Evolutionary conservation across 768 basidiomycete species (phyloP).

Genomic region (Leccinum rimulosum): DNA sequence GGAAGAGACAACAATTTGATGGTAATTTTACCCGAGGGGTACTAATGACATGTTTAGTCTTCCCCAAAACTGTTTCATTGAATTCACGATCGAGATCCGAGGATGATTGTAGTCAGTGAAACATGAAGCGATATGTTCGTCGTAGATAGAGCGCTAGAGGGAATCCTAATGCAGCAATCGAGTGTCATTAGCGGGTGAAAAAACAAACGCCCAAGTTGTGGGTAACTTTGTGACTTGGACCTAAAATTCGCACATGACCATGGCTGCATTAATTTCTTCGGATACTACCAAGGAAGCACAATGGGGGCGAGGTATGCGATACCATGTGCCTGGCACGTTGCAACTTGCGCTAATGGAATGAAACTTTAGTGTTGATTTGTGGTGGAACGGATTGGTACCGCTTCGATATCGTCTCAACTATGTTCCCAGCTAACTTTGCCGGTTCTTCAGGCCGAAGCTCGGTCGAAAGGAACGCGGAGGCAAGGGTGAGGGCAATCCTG

Average conservation of each 20-base stretch:
- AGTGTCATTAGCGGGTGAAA: constrained; percentile 11
- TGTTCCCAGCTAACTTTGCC: constrained; percentile 9
- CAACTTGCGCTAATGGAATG: constrained; percentile 14
- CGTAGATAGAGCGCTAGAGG: constrained; percentile 31
- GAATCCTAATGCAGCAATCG: constrained; percentile 32
- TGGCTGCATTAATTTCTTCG: constrained; percentile 27
- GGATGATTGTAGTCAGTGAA: not conserved
- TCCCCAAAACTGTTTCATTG: constrained; percentile 3
- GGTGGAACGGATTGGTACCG: constrained; percentile 84
- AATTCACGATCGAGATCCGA: not conserved
- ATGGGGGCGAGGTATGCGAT: constrained; percentile 43
- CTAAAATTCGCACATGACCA: constrained; percentile 28
- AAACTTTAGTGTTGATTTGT: constrained; percentile 66
- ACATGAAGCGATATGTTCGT: constrained; percentile 4
- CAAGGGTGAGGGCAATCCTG: constrained; percentile 40
- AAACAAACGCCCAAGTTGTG: constrained; percentile 13
- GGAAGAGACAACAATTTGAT: constrained; percentile 5
- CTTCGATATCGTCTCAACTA: not conserved
- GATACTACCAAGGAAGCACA: constrained; percentile 31
- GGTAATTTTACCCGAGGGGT: not conserved
- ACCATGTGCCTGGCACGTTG: constrained; percentile 9
- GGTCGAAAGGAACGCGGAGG: constrained; percentile 70
- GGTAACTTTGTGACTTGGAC: constrained; percentile 18
- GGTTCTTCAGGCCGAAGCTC: constrained; percentile 59
- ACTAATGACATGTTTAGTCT: not conserved